Percentiles rank a stretch among this genome's conserved stretches.
phyloP scores from a whole-genome alignment of 2,329 filamentous ascomycete species.

The Bipolaris cookei region DNA sequence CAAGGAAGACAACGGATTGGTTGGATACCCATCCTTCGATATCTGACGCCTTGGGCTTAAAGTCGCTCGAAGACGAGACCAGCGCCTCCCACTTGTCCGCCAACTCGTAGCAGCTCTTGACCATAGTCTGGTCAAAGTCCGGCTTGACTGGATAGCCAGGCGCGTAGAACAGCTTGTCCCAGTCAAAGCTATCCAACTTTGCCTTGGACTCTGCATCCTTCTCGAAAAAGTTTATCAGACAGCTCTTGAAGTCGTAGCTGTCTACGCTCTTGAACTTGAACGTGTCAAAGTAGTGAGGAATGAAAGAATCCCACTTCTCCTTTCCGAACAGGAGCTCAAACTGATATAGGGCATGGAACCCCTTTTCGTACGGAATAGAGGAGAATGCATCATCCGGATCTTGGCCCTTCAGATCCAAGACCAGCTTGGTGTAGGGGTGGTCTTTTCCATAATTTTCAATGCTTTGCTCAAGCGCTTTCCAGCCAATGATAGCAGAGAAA shows the following conservation, averaged over 20 bases:
- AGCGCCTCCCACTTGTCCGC: conserved; percentile 78
- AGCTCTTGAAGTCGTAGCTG: conserved; percentile 91
- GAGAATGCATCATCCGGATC: conserved; percentile 97
- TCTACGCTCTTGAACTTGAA: conserved; percentile 88
- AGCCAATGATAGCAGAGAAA: conserved; percentile 95
- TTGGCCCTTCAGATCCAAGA: conserved; percentile 84
- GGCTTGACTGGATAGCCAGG: conserved; percentile 90
- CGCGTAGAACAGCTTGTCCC: conserved; percentile 88
- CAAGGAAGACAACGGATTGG: conserved; percentile 90
- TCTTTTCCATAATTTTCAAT: conserved; percentile 79
- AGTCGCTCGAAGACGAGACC: conserved; percentile 39
- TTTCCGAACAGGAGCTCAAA: conserved; percentile 85
- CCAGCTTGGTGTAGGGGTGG: conserved; percentile 91
- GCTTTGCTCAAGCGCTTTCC: conserved; percentile 85
- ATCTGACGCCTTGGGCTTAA: conserved; percentile 71
- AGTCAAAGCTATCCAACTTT: conserved; percentile 77
- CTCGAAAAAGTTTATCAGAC: conserved; percentile 83
- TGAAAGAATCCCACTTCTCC: conserved; percentile 91
- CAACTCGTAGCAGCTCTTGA: conserved; percentile 82
- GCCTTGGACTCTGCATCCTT: conserved; percentile 66
- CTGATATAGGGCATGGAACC: conserved; percentile 91
- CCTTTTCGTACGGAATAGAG: conserved; percentile 92
- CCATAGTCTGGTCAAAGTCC: conserved; percentile 85
- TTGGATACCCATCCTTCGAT: conserved; percentile 79
- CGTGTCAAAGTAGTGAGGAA: conserved; percentile 89